These are phyloP conservation scores for Fennellomyces sp. DNA, from an alignment of 371 early-diverging fungal genomes.

Conservation along the genomic window DNA sequence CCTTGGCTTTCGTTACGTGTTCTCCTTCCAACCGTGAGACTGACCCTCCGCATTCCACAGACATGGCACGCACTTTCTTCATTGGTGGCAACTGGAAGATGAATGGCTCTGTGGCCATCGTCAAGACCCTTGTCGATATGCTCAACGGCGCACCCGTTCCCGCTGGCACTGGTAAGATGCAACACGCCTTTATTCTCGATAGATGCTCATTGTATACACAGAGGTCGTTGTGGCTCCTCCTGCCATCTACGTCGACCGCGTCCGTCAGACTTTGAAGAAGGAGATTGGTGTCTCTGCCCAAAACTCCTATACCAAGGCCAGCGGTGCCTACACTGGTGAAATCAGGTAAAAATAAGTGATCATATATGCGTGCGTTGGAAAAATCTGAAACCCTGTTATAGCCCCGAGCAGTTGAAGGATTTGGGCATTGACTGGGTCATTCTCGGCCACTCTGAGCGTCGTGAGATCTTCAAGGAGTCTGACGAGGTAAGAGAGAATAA, in stretches of 20 bases:
- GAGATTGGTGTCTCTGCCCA: constrained; percentile 96
- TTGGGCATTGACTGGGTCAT: constrained; percentile 94
- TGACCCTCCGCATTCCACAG: no score
- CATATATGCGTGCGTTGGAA: neutral
- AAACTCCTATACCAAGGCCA: constrained; percentile 86
- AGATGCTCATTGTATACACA: no score
- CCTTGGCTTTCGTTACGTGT: no score
- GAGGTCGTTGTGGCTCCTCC: constrained; percentile 99
- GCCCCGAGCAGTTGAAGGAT: constrained; percentile 96
- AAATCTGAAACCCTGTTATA: constrained; percentile 17
- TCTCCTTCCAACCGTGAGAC: no score
- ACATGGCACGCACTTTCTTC: constrained; percentile 73
- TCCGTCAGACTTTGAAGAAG: constrained; percentile 74
- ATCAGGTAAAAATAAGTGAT: constrained; percentile 62
- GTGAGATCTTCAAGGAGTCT: constrained; percentile 91
- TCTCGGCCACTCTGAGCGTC: constrained; percentile 99
- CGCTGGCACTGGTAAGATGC: constrained; percentile 41
- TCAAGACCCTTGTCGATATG: constrained; percentile 72
- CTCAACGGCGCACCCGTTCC: constrained; percentile 73
- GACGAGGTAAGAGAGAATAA: constrained; percentile 65
- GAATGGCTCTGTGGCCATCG: constrained; percentile 85
- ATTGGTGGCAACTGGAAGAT: constrained; percentile 95
- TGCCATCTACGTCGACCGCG: constrained; percentile 86
- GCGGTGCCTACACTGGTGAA: constrained; percentile 99
- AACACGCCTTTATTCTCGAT: neutral